These are phyloP conservation scores for Picea engelmannii DNA, from an alignment of 83 land plant genomes.

Conservation along the genomic window DNA sequence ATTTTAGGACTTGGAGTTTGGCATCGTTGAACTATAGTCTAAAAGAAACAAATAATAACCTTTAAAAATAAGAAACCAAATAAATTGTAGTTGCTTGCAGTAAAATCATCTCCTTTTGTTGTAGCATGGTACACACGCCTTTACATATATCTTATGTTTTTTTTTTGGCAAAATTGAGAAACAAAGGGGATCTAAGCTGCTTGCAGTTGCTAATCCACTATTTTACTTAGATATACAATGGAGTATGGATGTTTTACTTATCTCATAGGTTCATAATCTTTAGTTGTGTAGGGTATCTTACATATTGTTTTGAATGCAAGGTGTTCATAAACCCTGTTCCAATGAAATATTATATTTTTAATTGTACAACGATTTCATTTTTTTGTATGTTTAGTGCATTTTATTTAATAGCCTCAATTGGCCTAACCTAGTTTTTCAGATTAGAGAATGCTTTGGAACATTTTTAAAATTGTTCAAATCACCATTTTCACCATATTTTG, in stretches of 20 bases:
- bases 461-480: slow-evolving; percentile 47
- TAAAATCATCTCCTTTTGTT: neutral
- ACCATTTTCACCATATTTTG: slow-evolving; percentile 46
- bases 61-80: neutral
- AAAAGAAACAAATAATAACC: too few relatives aligned
- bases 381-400: neutral
- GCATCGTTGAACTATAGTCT: neutral
- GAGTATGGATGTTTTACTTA: too few relatives aligned
- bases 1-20: neutral
- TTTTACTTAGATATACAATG: neutral
- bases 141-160: too few relatives aligned
- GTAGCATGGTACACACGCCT: too few relatives aligned
- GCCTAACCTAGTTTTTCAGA: slow-evolving; percentile 16
- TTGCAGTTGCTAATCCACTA: neutral
- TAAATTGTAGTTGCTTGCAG: neutral
- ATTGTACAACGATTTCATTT: neutral
- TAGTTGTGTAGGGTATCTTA: neutral
- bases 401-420: neutral
- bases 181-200: neutral
- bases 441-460: slow-evolving; percentile 61
- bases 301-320: neutral
- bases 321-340: neutral
- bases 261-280: too few relatives aligned
- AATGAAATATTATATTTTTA: neutral
- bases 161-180: neutral